These are phyloP conservation scores for Leccinum boreale DNA, from an alignment of 768 basidiomycete species.

Conservation along the genomic window DNA sequence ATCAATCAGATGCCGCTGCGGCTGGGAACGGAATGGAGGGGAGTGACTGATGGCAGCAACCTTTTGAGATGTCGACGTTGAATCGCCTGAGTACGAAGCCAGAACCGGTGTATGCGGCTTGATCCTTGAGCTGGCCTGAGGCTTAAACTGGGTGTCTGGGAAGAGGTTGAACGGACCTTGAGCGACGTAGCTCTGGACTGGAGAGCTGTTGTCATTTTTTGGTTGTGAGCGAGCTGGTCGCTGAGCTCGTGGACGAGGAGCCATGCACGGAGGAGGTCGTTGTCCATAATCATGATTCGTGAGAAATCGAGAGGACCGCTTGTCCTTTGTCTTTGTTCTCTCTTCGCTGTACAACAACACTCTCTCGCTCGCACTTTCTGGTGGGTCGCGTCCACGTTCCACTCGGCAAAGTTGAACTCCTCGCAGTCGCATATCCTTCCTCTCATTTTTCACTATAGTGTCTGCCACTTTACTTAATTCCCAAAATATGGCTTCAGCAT, in stretches of 20 bases:
- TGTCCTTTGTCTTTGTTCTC: slow-evolving; percentile 6
- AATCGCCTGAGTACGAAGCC: slow-evolving; percentile 80
- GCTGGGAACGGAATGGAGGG: background rate
- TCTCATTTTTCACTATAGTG: slow-evolving; percentile 9
- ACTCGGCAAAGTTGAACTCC: slow-evolving; percentile 25
- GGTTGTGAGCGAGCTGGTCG: slow-evolving; percentile 80
- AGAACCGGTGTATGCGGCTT: slow-evolving; percentile 66
- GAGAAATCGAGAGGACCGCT: slow-evolving; percentile 6
- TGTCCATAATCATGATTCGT: slow-evolving; percentile 49
- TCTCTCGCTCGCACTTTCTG: background rate
- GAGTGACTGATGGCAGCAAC: slow-evolving; percentile 34
- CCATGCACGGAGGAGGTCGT: slow-evolving; percentile 73
- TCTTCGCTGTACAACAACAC: slow-evolving; percentile 28
- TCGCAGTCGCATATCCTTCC: slow-evolving; percentile 2
- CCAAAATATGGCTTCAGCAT: slow-evolving; percentile 53
- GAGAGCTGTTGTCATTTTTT: slow-evolving; percentile 63
- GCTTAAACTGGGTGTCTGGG: slow-evolving; percentile 5
- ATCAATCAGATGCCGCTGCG: slow-evolving; percentile 10
- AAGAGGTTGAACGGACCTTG: slow-evolving; percentile 50
- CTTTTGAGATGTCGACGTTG: slow-evolving; percentile 85
- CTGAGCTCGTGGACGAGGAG: slow-evolving; percentile 77
- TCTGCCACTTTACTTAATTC: slow-evolving; percentile 1
- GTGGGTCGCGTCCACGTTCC: slow-evolving; percentile 24
- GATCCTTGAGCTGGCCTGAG: slow-evolving; percentile 46
- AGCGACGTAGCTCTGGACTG: slow-evolving; percentile 67